Conservation (phyloP, 352 stramenopile species). For the Globisporangium ultimum region DNA sequence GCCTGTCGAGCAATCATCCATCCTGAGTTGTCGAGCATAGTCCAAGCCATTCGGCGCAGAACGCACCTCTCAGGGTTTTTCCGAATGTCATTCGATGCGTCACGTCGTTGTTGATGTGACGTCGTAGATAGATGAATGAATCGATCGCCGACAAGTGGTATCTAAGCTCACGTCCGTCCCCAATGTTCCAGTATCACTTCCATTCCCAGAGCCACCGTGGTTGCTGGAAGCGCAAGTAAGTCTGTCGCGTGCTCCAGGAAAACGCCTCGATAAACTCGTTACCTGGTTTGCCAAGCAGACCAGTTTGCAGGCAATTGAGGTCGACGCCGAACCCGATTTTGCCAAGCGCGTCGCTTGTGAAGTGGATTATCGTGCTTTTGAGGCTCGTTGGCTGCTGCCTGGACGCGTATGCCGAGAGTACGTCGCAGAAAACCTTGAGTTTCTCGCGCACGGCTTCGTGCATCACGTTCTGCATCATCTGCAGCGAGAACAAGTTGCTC, state of each 20-base stretch:
- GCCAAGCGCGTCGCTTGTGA: constrained; percentile 60
- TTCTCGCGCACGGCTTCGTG: constrained; percentile 44
- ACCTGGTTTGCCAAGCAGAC: constrained; percentile 13
- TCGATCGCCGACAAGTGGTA: constrained; percentile 37
- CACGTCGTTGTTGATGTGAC: too few relatives aligned
- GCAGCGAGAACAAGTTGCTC: constrained; percentile 85
- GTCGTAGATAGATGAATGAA: constrained; percentile 22
- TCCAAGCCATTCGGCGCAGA: too few relatives aligned
- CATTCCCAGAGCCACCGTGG: constrained; percentile 48
- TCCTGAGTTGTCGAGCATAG: too few relatives aligned
- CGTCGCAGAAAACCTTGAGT: constrained; percentile 27
- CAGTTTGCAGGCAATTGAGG: constrained; percentile 26
- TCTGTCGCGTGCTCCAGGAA: constrained; percentile 15
- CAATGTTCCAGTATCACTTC: constrained; percentile 34
- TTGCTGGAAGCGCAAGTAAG: constrained; percentile 36
- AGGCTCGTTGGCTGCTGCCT: constrained; percentile 29
- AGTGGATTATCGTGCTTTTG: constrained; percentile 48
- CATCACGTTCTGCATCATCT: constrained; percentile 54
- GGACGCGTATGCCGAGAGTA: constrained; percentile 18
- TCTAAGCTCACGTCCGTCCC: constrained; percentile 26
- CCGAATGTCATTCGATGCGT: too few relatives aligned
- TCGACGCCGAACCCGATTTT: constrained; percentile 53
- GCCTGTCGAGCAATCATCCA: too few relatives aligned
- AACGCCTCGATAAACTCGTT: constrained; percentile 20
- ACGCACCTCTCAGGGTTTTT: too few relatives aligned